Evolutionary conservation across 2,329 filamentous ascomycete genomes (phyloP).

Genomic region (Claviceps lovelessii): DNA sequence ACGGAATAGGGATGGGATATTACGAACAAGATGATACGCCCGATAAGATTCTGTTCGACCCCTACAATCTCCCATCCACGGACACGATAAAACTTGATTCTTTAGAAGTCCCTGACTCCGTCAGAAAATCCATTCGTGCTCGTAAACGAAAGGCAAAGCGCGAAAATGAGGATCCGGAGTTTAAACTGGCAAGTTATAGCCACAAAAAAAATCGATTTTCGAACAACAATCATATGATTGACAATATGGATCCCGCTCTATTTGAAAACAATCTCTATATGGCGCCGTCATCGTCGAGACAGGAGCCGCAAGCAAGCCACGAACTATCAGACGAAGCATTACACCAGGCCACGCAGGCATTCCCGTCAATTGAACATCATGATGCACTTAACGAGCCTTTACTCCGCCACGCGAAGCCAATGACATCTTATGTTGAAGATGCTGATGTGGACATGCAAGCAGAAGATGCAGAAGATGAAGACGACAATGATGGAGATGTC

Average conservation of each 20-base stretch:
- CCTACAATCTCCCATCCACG: slow-evolving; percentile 37
- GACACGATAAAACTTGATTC: slow-evolving; percentile 29
- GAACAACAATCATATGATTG: slow-evolving; percentile 18
- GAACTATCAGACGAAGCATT: slow-evolving; percentile 9
- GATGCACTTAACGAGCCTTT: slow-evolving; percentile 27
- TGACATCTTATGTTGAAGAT: slow-evolving; percentile 34
- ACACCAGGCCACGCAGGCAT: background rate
- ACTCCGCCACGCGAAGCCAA: slow-evolving; percentile 38
- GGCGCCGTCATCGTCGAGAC: background rate
- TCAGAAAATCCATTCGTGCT: slow-evolving; percentile 39
- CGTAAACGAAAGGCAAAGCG: slow-evolving; percentile 38
- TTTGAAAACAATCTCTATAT: slow-evolving; percentile 17
- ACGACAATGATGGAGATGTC: slow-evolving; percentile 1
- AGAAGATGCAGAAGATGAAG: background rate
- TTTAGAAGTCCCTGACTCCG: slow-evolving; percentile 36
- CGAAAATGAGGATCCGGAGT: slow-evolving; percentile 42
- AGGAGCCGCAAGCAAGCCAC: background rate
- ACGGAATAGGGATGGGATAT: slow-evolving; percentile 44
- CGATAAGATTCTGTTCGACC: slow-evolving; percentile 45
- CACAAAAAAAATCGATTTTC: slow-evolving; percentile 25
- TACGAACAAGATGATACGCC: slow-evolving; percentile 44
- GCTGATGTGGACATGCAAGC: slow-evolving; percentile 26
- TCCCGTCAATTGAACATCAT: background rate
- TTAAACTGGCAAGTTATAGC: slow-evolving; percentile 28
- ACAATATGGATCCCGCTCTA: slow-evolving; percentile 39